A percentile compares a stretch with the other conserved stretches of the same genome.
phyloP scores from a whole-genome alignment of 2,329 filamentous ascomycete genomes.

The Penicillium sp. region DNA sequence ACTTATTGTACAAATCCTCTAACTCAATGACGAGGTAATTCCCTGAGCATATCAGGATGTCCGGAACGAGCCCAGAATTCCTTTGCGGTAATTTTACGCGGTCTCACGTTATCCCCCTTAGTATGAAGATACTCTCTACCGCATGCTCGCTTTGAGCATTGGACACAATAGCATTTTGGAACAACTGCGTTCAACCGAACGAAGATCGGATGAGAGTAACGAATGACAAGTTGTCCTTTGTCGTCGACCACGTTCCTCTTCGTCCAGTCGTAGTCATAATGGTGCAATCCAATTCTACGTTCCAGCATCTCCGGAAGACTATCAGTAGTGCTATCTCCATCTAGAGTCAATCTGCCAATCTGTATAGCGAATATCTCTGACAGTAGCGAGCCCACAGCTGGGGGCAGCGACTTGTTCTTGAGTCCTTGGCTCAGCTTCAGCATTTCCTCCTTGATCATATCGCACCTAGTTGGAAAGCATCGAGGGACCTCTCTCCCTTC shows the following conservation, averaged over 20 bases:
- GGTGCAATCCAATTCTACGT: neutral
- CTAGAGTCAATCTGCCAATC: neutral
- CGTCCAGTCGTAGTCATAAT: neutral
- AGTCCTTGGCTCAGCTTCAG: neutral
- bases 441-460: neutral
- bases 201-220: neutral
- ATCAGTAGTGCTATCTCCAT: neutral
- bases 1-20: neutral
- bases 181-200: neutral
- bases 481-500: neutral
- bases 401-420: neutral
- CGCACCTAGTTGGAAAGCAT: neutral
- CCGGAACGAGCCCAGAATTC: no score
- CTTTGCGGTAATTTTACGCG: no score
- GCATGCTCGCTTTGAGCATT: neutral
- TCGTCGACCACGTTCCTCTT: neutral
- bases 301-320: neutral
- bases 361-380: neutral
- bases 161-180: neutral
- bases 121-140: no score
- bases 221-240: neutral
- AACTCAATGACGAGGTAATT: neutral
- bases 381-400: neutral
- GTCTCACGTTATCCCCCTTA: no score
- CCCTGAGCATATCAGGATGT: no score